Conservation (phyloP, 2,329 filamentous ascomycete genomes). For the Diplodia mutila region DNA sequence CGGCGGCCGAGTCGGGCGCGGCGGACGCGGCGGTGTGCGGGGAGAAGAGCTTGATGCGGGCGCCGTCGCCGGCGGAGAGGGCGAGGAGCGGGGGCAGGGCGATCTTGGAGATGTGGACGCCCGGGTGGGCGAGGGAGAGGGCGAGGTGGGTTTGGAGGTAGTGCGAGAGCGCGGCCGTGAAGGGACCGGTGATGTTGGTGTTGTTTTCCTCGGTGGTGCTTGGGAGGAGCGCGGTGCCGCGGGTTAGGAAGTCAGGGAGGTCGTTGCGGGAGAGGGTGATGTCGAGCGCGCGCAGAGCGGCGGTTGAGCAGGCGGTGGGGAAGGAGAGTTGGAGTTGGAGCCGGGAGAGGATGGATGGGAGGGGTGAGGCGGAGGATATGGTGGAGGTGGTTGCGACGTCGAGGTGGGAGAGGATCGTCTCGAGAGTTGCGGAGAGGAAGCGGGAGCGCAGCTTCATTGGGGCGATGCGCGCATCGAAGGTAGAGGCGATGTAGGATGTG, state of each 20-base stretch:
- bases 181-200: conserved; percentile 36
- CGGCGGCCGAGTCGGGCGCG: background rate
- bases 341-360: conserved; percentile 38
- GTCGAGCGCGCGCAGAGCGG: conserved; percentile 47
- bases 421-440: conserved; percentile 51
- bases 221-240: conserved; percentile 33
- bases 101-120: conserved; percentile 47
- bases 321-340: conserved; percentile 44
- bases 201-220: conserved; percentile 31
- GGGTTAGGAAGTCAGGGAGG: conserved; percentile 40
- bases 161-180: conserved; percentile 44
- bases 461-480: conserved; percentile 56
- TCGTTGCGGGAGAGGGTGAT: conserved; percentile 49
- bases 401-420: conserved; percentile 64
- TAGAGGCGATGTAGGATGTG: conserved; percentile 52
- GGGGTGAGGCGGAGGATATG: conserved; percentile 22
- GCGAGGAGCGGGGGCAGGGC: conserved; percentile 39
- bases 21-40: conserved; percentile 29
- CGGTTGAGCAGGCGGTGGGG: conserved; percentile 28
- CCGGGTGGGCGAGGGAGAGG: conserved; percentile 45
- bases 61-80: conserved; percentile 41
- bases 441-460: conserved; percentile 48
- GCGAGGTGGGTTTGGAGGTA: conserved; percentile 49
- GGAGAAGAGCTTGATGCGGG: conserved; percentile 45
- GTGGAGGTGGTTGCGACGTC: conserved; percentile 34